Conservation (phyloP, 139 green algal species). For the Tetraselmis chui region DNA sequence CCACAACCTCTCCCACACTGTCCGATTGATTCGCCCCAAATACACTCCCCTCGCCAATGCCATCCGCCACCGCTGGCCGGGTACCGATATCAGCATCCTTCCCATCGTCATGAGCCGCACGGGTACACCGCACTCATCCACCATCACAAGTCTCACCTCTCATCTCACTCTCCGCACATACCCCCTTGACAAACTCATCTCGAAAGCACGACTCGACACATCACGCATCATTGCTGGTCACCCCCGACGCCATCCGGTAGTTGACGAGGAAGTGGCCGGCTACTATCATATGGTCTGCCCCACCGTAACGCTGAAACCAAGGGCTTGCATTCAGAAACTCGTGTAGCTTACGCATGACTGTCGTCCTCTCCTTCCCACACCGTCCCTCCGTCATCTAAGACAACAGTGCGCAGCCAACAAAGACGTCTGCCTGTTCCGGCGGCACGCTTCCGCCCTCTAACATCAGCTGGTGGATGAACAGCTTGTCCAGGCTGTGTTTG, state of each 20-base stretch:
- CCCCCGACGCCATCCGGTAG: too few relatives aligned
- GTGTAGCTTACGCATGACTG: not conserved
- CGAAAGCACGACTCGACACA: too few relatives aligned
- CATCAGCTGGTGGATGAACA: not conserved
- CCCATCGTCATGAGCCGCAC: too few relatives aligned
- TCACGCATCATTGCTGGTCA: not conserved
- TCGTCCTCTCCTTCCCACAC: not conserved
- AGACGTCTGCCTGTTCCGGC: not conserved
- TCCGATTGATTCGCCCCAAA: too few relatives aligned
- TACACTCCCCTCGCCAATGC: too few relatives aligned
- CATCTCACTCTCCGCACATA: too few relatives aligned
- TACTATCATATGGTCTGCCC: not conserved
- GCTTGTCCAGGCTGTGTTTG: not conserved
- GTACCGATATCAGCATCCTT: too few relatives aligned
- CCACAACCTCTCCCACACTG: too few relatives aligned
- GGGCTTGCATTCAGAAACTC: not conserved
- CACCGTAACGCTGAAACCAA: not conserved
- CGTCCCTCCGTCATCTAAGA: not conserved
- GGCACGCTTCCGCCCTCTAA: not conserved
- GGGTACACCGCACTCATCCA: too few relatives aligned
- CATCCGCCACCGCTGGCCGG: too few relatives aligned
- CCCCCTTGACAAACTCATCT: too few relatives aligned
- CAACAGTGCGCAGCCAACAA: not conserved
- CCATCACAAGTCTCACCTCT: too few relatives aligned
- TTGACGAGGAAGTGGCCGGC: not conserved